Conservation (phyloP, 2,329 filamentous ascomycete genomes). For the Neopestalotiopsis sp. region DNA sequence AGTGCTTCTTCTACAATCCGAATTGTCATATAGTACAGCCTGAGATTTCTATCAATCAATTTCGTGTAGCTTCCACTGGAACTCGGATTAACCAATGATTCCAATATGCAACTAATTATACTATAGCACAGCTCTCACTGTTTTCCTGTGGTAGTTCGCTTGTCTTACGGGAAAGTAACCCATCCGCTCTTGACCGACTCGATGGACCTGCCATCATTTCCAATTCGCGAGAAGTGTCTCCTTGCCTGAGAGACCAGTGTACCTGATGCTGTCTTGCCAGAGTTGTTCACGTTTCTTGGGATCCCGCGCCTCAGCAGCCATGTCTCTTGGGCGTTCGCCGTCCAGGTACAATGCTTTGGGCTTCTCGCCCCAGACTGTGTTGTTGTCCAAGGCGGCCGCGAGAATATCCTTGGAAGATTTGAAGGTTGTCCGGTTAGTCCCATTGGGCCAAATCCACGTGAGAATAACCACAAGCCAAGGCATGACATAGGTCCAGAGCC, state of each 20-base stretch:
- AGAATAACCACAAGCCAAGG: conserved; percentile 4
- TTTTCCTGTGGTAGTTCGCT: no score
- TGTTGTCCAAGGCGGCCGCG: conserved; percentile 31
- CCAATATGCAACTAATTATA: no score
- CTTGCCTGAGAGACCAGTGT: conserved; percentile 19
- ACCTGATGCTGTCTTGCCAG: conserved; percentile 25
- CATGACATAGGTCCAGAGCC: neutral
- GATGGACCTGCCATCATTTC: neutral
- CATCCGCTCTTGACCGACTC: no score
- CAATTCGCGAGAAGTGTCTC: neutral
- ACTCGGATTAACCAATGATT: no score
- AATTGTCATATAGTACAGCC: no score
- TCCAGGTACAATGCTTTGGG: conserved; percentile 29
- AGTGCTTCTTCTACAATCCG: no score
- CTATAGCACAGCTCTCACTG: no score
- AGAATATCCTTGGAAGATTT: conserved; percentile 36
- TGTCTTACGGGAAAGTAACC: no score
- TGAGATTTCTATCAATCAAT: no score
- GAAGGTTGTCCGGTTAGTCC: conserved; percentile 29
- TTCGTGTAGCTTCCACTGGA: no score
- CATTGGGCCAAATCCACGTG: conserved; percentile 31
- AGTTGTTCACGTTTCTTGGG: conserved; percentile 23
- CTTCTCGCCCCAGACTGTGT: conserved; percentile 26
- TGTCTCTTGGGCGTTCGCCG: conserved; percentile 20
- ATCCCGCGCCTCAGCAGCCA: conserved; percentile 27